phyloP scores from a whole-genome alignment of 495 filamentous ascomycete genomes.

The Tuber magnatum region DNA sequence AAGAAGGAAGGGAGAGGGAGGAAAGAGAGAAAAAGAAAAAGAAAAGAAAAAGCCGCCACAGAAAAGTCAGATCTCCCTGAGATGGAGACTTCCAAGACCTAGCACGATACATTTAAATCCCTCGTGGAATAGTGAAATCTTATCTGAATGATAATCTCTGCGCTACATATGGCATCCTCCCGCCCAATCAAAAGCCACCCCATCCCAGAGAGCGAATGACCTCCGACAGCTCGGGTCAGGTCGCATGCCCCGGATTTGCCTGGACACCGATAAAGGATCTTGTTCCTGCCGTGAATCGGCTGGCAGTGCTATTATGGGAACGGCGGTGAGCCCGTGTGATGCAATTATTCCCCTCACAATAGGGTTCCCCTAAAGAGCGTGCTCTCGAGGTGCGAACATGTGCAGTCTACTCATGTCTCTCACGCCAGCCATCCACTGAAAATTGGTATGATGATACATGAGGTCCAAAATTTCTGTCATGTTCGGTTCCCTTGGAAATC shows the following conservation, averaged over 20 bases:
- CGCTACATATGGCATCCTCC: neutral
- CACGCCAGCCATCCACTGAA: neutral
- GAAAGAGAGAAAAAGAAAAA: neutral
- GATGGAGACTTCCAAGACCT: neutral
- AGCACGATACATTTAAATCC: conserved; percentile 2
- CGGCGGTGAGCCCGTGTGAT: neutral
- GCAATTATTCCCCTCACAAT: conserved; percentile 3
- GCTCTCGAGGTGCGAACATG: neutral
- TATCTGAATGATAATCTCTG: neutral
- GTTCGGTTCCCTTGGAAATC: neutral
- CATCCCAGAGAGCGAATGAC: neutral
- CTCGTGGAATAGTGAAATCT: neutral
- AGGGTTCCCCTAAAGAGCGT: neutral
- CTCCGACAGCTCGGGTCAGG: neutral
- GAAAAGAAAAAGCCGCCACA: neutral
- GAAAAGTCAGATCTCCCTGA: neutral
- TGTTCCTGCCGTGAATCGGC: neutral
- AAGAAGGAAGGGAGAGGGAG: neutral
- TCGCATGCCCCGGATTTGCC: neutral
- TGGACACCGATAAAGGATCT: neutral
- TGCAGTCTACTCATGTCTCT: neutral
- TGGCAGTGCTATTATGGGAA: neutral
- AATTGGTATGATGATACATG: neutral
- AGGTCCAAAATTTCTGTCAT: neutral
- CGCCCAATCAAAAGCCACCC: neutral